phyloP scores from a whole-genome alignment of 2,329 filamentous ascomycete genomes.

The Chrysoporthe puriensis region DNA sequence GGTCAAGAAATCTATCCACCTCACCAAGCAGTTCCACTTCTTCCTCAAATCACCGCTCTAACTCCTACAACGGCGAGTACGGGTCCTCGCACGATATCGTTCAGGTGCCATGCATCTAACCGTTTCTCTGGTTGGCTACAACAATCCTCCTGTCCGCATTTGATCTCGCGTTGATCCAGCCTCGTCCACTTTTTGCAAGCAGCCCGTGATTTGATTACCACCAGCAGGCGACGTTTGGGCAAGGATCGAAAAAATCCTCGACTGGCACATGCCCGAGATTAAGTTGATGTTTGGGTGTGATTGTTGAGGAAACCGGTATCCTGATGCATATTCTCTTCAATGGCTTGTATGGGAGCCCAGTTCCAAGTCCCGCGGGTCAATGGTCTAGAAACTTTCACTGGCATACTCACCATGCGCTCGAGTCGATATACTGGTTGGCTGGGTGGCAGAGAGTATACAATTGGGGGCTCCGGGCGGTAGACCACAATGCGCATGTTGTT shows the following conservation, averaged over 20 bases:
- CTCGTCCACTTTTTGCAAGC: background rate
- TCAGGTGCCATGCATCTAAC: constrained; percentile 14
- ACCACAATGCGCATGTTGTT: background rate
- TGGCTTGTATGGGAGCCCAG: too few relatives aligned
- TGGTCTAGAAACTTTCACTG: background rate
- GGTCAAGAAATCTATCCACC: too few relatives aligned
- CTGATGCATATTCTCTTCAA: background rate
- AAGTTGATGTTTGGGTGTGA: background rate
- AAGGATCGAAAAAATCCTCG: background rate
- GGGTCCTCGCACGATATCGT: constrained; percentile 34
- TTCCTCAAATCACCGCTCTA: constrained; percentile 31
- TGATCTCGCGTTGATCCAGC: background rate
- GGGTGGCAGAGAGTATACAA: background rate
- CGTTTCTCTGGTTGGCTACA: background rate
- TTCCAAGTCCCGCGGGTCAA: background rate
- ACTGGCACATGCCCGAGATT: background rate
- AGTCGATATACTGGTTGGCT: background rate
- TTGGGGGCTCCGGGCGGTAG: background rate
- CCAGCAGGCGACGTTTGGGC: background rate
- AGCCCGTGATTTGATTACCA: background rate
- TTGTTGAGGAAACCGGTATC: background rate
- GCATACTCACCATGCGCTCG: background rate
- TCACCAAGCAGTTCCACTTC: constrained; percentile 29
- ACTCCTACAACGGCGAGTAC: constrained; percentile 35
- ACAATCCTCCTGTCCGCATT: background rate